Percentiles rank a stretch among this genome's conserved stretches.
Conservation (phyloP, 306 rosid genomes). For the Canavalia gladiata region DNA sequence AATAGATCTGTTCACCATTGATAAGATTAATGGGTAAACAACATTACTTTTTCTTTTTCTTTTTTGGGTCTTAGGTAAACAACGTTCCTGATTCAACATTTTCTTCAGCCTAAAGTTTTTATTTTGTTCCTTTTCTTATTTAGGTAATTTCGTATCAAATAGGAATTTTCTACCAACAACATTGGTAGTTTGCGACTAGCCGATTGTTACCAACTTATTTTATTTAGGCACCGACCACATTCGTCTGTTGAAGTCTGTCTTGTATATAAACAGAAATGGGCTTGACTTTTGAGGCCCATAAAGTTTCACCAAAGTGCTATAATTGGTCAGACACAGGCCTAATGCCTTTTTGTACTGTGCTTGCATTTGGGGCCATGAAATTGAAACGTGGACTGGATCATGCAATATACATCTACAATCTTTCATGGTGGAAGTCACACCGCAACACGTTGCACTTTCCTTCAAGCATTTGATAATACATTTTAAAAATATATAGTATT, state of each 20-base stretch:
- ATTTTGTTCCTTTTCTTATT: neutral
- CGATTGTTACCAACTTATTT: neutral
- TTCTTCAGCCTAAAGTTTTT: neutral
- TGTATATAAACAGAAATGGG: slow-evolving; percentile 38
- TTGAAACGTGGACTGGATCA: neutral
- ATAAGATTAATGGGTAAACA: no score
- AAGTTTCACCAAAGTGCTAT: neutral
- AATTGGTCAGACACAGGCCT: slow-evolving; percentile 2
- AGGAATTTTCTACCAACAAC: neutral
- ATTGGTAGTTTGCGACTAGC: neutral
- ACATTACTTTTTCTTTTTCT: no score
- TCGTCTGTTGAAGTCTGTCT: neutral
- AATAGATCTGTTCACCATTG: no score
- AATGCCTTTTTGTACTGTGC: neutral
- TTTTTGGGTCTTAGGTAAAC: no score
- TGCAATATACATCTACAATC: slow-evolving; percentile 6
- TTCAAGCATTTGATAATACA: neutral
- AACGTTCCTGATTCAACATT: no score
- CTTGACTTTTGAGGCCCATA: slow-evolving; percentile 32
- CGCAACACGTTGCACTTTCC: neutral
- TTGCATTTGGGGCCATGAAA: neutral
- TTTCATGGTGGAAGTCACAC: neutral
- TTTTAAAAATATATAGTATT: no score
- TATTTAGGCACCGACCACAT: slow-evolving; percentile 14
- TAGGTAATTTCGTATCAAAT: neutral